These are phyloP conservation scores for Thuidium tamariscinum DNA, from an alignment of 225 moss, liverwort and hornwort genomes.

Conservation along the genomic window DNA sequence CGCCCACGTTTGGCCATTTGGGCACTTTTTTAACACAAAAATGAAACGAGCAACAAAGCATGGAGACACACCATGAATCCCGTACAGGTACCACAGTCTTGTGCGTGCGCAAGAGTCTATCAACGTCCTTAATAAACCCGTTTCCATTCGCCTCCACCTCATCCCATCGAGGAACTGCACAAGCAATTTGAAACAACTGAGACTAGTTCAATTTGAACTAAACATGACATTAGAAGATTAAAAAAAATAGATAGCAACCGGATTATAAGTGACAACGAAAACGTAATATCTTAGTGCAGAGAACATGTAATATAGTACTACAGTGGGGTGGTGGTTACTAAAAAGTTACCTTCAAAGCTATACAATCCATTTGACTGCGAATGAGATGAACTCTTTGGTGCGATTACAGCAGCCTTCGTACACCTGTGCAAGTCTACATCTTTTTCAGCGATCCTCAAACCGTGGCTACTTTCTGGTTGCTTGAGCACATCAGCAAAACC, in stretches of 20 bases:
- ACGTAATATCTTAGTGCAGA: background rate
- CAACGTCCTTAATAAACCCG: conserved; percentile 13
- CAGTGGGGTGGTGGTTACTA: too few species aligned
- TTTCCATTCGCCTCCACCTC: conserved; percentile 25
- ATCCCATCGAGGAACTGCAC: conserved; percentile 45
- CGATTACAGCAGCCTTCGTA: background rate
- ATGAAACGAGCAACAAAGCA: background rate
- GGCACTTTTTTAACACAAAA: background rate
- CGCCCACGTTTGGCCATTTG: background rate
- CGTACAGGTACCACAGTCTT: conserved; percentile 13
- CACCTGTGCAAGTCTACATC: background rate
- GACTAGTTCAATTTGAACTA: background rate
- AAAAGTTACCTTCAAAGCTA: conserved; percentile 14
- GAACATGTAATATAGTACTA: background rate
- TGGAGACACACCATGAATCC: conserved; percentile 27
- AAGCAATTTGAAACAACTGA: background rate
- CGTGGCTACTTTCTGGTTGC: background rate
- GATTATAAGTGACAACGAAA: background rate
- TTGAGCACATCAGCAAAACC: background rate
- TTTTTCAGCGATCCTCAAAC: background rate
- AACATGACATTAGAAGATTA: background rate
- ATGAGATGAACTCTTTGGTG: background rate
- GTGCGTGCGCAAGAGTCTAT: conserved; percentile 20
- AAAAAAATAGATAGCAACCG: background rate
- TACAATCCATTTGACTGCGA: conserved; percentile 25